A percentile compares a stretch with the other conserved stretches of the same genome.
These are phyloP conservation scores for Lignosus rhinocerotis DNA, from an alignment of 1,284 basidiomycete species.

Conservation along the genomic window DNA sequence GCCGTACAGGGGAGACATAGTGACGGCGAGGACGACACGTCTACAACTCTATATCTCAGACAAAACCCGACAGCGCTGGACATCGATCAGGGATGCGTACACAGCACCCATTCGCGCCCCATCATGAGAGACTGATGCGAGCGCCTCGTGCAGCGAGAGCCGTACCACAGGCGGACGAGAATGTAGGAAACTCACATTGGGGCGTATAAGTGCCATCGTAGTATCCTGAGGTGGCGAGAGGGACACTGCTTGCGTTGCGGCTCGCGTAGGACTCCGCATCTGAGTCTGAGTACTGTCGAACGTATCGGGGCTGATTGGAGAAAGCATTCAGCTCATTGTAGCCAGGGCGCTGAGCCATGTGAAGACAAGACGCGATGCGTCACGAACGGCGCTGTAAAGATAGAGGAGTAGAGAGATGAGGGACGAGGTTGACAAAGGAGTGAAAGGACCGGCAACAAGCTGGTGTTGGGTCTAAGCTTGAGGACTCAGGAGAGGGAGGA, in stretches of 20 bases:
- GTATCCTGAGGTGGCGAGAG: conserved; percentile 51
- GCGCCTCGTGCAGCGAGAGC: background rate
- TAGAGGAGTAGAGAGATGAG: conserved; percentile 5
- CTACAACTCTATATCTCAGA: conserved; percentile 7
- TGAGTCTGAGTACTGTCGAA: conserved; percentile 44
- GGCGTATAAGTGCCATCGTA: conserved; percentile 43
- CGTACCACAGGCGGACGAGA: conserved; percentile 1
- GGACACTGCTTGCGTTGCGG: conserved; percentile 57
- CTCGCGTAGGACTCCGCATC: conserved; percentile 55
- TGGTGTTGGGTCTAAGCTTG: conserved; percentile 24
- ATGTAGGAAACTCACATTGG: conserved; percentile 29
- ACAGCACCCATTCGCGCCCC: background rate
- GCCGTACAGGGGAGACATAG: conserved; percentile 17
- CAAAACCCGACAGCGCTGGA: conserved; percentile 10
- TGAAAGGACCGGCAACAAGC: conserved; percentile 26
- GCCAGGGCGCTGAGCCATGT: conserved; percentile 41
- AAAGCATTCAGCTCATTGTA: conserved; percentile 41
- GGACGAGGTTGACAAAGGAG: conserved; percentile 17
- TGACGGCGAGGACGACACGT: background rate
- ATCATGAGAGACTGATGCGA: background rate
- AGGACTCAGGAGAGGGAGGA: conserved; percentile 1
- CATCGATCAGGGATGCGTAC: conserved; percentile 3
- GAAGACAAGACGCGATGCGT: conserved; percentile 16
- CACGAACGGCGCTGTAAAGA: conserved; percentile 3
- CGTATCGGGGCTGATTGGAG: conserved; percentile 29